Percentiles rank a stretch among this genome's conserved stretches.
Evolutionary conservation across 148 eudicot genomes (phyloP).

Genomic region (Chenopodium suecicum): DNA sequence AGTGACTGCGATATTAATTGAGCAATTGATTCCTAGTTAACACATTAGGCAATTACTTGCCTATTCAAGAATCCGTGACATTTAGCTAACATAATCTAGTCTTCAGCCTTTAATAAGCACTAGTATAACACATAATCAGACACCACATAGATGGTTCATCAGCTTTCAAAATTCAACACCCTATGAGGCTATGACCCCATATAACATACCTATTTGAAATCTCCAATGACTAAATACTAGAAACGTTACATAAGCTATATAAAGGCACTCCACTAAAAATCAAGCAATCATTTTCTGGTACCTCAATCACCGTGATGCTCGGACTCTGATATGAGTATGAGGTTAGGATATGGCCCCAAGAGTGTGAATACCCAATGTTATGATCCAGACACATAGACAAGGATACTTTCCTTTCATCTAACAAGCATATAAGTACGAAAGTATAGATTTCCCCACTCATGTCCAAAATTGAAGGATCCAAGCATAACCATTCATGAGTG

Average conservation of each 20-base stretch:
- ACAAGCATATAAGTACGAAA: not conserved
- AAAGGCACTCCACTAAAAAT: not conserved
- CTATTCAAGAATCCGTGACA: not conserved
- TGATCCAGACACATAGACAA: not conserved
- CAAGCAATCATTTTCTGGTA: not conserved
- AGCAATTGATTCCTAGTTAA: not conserved
- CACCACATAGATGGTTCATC: not conserved
- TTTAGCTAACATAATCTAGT: not conserved
- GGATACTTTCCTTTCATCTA: not conserved
- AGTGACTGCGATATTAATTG: not conserved
- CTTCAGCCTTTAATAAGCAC: not conserved
- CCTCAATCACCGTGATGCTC: not conserved
- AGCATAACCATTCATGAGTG: not conserved
- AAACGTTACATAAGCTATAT: not conserved
- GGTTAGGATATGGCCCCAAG: not conserved
- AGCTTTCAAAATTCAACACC: not conserved
- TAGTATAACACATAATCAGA: not conserved
- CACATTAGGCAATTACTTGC: not conserved
- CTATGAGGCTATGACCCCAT: not conserved
- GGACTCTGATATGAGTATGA: not conserved
- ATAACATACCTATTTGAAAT: not conserved
- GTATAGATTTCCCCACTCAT: not conserved
- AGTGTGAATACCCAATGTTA: not conserved
- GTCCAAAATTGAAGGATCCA: not conserved
- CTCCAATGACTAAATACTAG: not conserved